A percentile compares a stretch with the other conserved stretches of the same genome.
These are phyloP conservation scores for Nicotiana tomentosiformis DNA, from an alignment of 257 asterid genomes.

Conservation along the genomic window DNA sequence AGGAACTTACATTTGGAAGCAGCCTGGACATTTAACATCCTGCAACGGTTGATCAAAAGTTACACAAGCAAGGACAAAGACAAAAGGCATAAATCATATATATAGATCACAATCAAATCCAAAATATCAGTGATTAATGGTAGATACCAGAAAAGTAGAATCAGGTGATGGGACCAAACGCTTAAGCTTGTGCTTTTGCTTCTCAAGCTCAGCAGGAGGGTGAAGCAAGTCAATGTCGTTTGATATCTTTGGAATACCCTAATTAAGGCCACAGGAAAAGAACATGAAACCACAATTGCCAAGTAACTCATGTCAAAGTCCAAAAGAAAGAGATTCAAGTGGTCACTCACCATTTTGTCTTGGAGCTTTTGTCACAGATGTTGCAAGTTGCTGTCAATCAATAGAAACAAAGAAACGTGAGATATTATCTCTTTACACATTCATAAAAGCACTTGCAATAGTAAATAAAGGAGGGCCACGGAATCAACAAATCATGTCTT, in stretches of 20 bases:
- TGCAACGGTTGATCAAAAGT: background rate
- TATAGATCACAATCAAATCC: background rate
- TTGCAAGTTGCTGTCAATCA: background rate
- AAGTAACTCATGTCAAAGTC: background rate
- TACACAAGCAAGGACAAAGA: background rate
- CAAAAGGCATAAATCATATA: background rate
- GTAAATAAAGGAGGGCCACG: background rate
- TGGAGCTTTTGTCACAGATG: background rate
- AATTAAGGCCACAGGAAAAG: background rate
- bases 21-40: slow-evolving; percentile 5
- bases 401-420: background rate
- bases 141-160: slow-evolving; percentile 9
- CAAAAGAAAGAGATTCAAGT: background rate
- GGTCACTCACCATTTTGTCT: slow-evolving; percentile 4
- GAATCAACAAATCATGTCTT: background rate
- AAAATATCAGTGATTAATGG: background rate
- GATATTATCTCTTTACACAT: background rate
- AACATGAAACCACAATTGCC: background rate
- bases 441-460: background rate
- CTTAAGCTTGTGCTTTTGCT: slow-evolving; percentile 18
- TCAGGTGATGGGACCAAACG: slow-evolving; percentile 11
- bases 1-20: slow-evolving; percentile 6
- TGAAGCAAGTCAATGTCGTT: slow-evolving; percentile 15
- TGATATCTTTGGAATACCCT: slow-evolving; percentile 10
- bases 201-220: slow-evolving; percentile 17